Conservation (phyloP, 495 filamentous ascomycete species). For the Aspergillus wentii region DNA sequence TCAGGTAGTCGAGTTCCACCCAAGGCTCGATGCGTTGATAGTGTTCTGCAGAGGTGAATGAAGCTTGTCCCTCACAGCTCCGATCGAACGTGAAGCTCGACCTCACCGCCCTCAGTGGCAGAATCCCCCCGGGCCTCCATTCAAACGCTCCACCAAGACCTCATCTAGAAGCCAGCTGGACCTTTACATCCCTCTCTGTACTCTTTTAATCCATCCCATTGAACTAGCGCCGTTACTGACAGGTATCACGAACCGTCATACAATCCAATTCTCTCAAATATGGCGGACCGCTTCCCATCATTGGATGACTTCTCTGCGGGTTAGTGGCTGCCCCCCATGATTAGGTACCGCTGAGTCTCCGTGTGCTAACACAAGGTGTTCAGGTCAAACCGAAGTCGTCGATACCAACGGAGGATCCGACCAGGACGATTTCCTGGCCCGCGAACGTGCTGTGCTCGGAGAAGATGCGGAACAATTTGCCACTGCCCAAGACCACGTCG, state of each 20-base stretch:
- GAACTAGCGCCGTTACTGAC: too few relatives aligned
- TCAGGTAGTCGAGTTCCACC: too few relatives aligned
- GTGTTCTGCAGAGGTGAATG: conserved; percentile 7
- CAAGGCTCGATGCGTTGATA: conserved; percentile 8
- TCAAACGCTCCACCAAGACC: conserved; percentile 20
- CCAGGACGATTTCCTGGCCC: conserved; percentile 77
- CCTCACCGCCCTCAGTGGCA: conserved; percentile 31
- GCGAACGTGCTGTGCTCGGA: conserved; percentile 82
- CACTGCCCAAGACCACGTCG: conserved; percentile 65
- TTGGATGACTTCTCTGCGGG: conserved; percentile 94
- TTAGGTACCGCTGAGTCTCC: neutral
- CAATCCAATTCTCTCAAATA: conserved; percentile 27
- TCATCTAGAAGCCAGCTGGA: conserved; percentile 20
- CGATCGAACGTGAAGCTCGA: conserved; percentile 7
- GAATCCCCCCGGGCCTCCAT: conserved; percentile 16
- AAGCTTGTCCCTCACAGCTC: conserved; percentile 1
- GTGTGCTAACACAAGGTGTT: conserved; percentile 20
- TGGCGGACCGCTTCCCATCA: conserved; percentile 96
- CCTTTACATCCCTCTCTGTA: conserved; percentile 11
- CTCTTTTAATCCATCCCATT: conserved; percentile 6
- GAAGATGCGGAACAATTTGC: conserved; percentile 92
- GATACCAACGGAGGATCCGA: conserved; percentile 37
- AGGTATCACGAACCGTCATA: neutral
- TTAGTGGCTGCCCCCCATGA: conserved; percentile 38
- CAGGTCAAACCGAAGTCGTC: conserved; percentile 56